Evolutionary conservation across 2,329 filamentous ascomycete genomes (phyloP), one percentile per base, ranked within the genome.

Genomic region (Echinosphaeria canescens): DNA sequence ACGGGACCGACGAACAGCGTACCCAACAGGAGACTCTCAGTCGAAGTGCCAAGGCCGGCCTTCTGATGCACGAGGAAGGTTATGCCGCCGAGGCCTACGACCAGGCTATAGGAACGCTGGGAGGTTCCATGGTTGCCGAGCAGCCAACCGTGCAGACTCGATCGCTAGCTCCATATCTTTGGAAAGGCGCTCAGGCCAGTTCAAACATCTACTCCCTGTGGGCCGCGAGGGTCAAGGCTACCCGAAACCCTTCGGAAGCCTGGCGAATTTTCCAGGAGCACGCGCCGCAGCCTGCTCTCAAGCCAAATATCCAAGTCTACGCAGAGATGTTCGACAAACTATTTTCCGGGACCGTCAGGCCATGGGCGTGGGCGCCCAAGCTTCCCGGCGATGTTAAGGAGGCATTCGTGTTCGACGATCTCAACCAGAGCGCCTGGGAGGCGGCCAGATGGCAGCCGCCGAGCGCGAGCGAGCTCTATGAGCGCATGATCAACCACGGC

Each of bases 331-430:
- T 73, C 33, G 41, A 56, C 28, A 73, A 71, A 37, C 48, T 73
- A 2, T 42, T 52, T 12, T 52, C 49, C 5, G 40, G 38, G 4
- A 34, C 38, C 4, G 36, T 44, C n/a, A n/a, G n/a, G n/a, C n/a
- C n/a, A n/a, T n/a, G n/a, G n/a, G n/a, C n/a, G n/a, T n/a, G n/a
- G n/a, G n/a, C 32, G 1, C 23, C 26, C 5, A 31, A 54, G 10
- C 39, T 64, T 2, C 66, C 73, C 5, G 75, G 75, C 10, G 73
- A 78, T 36, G 54, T n/a, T n/a, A n/a, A 47, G 32, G 66, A 73
- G 38, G 49, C 59, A 7, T 47, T 59, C 10, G 53, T 62, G 1
- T 54, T 66, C 13, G 48, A 69, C 13, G 56, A 64, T 29, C 48
- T 51, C 44, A 76, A 57, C 43, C 59, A 56, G 38, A 75, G 56